Percentiles rank a stretch among this genome's conserved stretches.
Evolutionary conservation across 306 rosid species (phyloP).

Genomic region (Corylus americana): DNA sequence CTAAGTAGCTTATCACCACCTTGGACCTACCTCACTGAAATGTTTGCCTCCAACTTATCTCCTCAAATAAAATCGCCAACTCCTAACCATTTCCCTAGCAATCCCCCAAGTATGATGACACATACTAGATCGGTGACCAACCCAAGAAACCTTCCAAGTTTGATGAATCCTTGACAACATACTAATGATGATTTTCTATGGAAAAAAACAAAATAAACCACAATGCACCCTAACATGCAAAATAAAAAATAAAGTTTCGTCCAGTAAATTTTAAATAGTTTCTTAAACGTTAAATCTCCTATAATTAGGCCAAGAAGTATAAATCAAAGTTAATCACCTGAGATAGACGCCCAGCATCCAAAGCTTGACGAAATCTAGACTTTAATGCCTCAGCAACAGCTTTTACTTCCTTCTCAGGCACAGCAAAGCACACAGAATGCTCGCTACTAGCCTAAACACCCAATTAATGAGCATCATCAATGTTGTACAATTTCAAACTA

Average conservation of each 20-base stretch:
- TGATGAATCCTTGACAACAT: not conserved
- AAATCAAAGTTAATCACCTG: constrained; percentile 59
- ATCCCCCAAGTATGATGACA: too few relatives aligned
- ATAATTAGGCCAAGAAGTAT: constrained; percentile 13
- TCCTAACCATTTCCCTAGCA: too few relatives aligned
- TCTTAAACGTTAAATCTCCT: not conserved
- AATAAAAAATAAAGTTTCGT: not conserved
- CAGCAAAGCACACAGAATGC: constrained; percentile 99
- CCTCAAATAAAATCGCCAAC: too few relatives aligned
- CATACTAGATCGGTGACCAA: too few relatives aligned
- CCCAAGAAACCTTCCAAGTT: not conserved
- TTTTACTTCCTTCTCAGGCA: constrained; percentile 93
- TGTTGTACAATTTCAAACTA: constrained; percentile 14
- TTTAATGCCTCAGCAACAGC: constrained; percentile 92
- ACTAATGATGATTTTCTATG: not conserved
- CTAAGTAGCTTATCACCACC: too few relatives aligned
- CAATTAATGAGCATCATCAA: constrained; percentile 29
- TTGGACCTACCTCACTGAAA: too few relatives aligned
- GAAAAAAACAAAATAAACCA: not conserved
- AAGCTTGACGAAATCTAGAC: constrained; percentile 90
- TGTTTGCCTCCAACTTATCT: too few relatives aligned
- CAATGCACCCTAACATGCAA: not conserved
- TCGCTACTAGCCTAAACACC: constrained; percentile 95
- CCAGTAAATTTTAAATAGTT: not conserved
- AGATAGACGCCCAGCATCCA: constrained; percentile 96